Base-by-base conservation (phyloP, 2,329 filamentous ascomycete genomes). In the Cercospora sesami region DNA sequence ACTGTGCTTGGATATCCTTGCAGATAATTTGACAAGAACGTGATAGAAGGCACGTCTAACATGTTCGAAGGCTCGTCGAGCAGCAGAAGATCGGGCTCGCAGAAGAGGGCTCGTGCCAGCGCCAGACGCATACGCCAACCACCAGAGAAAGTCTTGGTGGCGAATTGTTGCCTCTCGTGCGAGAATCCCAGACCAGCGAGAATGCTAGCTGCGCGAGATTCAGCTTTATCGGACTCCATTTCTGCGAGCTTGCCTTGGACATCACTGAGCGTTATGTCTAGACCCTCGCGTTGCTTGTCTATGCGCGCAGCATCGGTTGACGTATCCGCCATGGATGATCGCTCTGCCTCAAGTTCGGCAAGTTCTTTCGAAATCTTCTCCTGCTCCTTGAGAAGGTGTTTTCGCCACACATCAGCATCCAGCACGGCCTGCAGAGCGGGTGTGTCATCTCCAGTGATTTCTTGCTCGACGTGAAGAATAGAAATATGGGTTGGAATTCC, bases 61-160 rank as follows among this genome's bases (percentile, higher is more conserved):
- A 65, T 65, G 58, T 65, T 65, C 57, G 94, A 98, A 83, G 95
- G 95, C 89, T 99, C 95, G 84, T 99, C 95, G 74, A 99, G 93
- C 79, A 99, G 86, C 68, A 99, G 83, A 63, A 99, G 85, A 81
- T 99, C 95, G 53, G 95, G 95, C 80, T 99, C 95, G 83, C 95
- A 99, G 85, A 99, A 99, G 39, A 99, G 87, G 14, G 95, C 95
- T 86, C 95, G 86, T 12, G 95, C 95, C 70, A 99, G 86, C 14
- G 95, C 95, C 76, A 99, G 83, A 84, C 95, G 91, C 95, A 99
- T 99, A 81, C 95, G 90, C 95, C 95, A 99, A 91, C 95, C 95
- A 86, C 95, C 95, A 63, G 95, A 99, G 83, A 99, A 99, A 5
- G 94, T 98, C 85, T 92, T 98, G 64, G 95, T 99, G 16, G 95